A percentile compares a stretch with the other conserved stretches of the same genome.
Conservation (phyloP, 2,329 filamentous ascomycete species). For the Phaeosphaeriaceae sp. region DNA sequence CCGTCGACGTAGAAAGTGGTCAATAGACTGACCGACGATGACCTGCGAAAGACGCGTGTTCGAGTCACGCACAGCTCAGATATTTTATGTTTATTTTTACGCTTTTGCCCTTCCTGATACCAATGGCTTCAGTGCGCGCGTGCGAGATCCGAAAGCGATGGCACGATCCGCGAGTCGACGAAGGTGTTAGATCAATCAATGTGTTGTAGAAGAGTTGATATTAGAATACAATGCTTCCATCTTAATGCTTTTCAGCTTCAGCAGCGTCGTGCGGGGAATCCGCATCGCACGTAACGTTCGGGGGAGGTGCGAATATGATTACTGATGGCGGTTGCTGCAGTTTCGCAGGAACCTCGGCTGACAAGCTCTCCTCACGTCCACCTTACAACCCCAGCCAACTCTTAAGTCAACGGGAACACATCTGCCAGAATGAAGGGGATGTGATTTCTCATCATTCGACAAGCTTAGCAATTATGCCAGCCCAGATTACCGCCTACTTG, state of each 20-base stretch:
- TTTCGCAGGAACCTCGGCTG: conserved; percentile 31
- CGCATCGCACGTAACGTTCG: conserved; percentile 8
- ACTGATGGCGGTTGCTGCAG: conserved; percentile 19
- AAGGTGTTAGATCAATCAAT: too few species aligned
- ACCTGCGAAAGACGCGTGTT: neutral
- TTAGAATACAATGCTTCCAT: too few species aligned
- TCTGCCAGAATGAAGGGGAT: neutral
- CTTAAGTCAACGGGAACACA: neutral
- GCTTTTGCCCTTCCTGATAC: neutral
- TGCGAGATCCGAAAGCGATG: neutral
- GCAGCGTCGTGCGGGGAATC: conserved; percentile 2
- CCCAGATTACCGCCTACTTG: conserved; percentile 70
- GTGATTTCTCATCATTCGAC: conserved; percentile 21
- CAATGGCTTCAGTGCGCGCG: neutral
- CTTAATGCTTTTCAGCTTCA: neutral
- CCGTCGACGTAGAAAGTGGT: too few species aligned
- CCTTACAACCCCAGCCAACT: neutral
- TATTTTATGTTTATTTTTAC: neutral
- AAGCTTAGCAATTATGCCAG: conserved; percentile 57
- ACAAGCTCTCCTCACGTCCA: conserved; percentile 17
- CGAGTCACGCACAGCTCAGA: neutral
- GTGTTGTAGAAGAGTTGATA: too few species aligned
- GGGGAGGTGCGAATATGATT: conserved; percentile 18
- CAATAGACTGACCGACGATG: neutral
- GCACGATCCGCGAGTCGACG: too few species aligned